Conservation (phyloP, 2,329 filamentous ascomycete genomes). For the Pestalotiopsis sp. region DNA sequence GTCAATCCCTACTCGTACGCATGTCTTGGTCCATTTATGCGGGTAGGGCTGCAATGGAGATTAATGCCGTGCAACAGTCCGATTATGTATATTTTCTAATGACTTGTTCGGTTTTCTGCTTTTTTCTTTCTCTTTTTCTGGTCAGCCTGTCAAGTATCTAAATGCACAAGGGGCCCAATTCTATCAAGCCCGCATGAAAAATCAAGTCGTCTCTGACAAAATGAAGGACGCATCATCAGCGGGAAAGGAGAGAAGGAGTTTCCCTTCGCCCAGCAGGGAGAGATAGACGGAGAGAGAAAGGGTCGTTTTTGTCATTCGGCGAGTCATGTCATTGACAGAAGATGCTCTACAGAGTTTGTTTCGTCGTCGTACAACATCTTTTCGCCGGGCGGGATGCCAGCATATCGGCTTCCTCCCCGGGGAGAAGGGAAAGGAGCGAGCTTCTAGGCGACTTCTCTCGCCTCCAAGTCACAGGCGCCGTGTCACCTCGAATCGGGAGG, state of each 20-base stretch:
- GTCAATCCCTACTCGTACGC: background rate
- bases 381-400: background rate
- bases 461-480: no score
- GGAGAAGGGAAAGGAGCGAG: background rate
- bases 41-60: constrained; percentile 8
- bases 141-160: background rate
- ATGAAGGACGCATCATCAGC: background rate
- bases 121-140: background rate
- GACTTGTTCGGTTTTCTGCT: background rate
- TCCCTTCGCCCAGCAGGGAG: background rate
- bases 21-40: background rate
- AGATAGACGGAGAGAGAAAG: no score
- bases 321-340: no score
- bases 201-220: background rate
- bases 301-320: no score
- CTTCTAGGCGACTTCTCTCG: background rate
- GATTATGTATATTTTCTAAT: background rate
- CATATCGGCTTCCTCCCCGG: background rate
- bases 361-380: background rate
- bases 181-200: background rate
- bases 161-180: background rate
- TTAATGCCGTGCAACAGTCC: background rate
- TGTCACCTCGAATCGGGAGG: no score
- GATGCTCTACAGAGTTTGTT: background rate
- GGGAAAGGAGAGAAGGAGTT: background rate